Evolutionary conservation across 2,329 filamentous ascomycete species (phyloP), one percentile per base, ranked within the genome.

Genomic region (Fusarium stilboides): DNA sequence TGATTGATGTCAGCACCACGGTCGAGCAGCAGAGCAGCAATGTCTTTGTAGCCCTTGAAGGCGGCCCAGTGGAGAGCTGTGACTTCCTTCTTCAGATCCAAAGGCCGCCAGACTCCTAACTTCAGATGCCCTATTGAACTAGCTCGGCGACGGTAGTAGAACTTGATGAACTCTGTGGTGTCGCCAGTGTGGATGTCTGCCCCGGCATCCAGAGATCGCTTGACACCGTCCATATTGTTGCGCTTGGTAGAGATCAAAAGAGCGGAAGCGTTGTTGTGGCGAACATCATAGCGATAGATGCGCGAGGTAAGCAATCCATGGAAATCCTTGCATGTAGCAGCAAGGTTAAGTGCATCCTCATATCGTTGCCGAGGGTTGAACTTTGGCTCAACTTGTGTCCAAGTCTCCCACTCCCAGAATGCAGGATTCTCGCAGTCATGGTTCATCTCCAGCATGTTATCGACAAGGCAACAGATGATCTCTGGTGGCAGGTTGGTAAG

Each of bases 61-160:
- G 46, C 37, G 3, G 59, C 45, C 64, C 54, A 61, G 20, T 68
- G 65, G 6, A 65, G 17, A 14, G 64, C n/a, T 3, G 54, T 69
- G 2, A 31, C 46, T 39, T 68, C 42, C 8, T 46, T 43, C 3
- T 10, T n/a, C 2, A 65, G 20, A 2, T 69, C 2, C 4, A 68
- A 6, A 12, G 59, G 34, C 6, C 5, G 1, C 28, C 54, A 61
- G 12, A n/a, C 5, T 5, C 13, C 4, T 12, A 10, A 8, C 34
- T 15, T 34, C 9, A 13, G 4, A 15, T 43, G 6, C 19, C 13
- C 15, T 8, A 5, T 24, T n/a, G n/a, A 6, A 14, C 13, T 5
- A 6, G n/a, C 14, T 10, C 10, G 28, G 28, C 3, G 28, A 31
- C 9, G 28, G 4, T 39, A 26, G 4, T 39, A 26, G 22, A 10